Evolutionary conservation across 169 alveolate genomes (phyloP), one percentile per base, ranked within the genome.

Genomic region (Eimeria acervulina): DNA sequence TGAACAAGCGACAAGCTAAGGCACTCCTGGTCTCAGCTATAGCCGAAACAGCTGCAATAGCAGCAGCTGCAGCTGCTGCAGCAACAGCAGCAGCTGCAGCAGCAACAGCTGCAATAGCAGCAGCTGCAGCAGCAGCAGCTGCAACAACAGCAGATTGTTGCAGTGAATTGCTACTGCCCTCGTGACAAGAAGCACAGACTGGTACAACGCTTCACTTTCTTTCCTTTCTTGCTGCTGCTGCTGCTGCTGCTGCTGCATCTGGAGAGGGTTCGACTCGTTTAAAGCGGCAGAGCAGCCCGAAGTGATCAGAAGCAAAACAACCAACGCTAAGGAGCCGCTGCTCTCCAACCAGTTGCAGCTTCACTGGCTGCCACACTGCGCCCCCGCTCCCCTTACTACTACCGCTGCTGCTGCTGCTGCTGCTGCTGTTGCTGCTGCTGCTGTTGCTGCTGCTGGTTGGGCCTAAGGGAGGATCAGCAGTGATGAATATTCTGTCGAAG

Each of bases 401-500:
- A 42, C 80, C 7, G 80, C 42, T 10, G 80, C 80, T 19, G 70
- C 66, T 38, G 90, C 17, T 52, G 33, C 80, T 31, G 61, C 59
- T 15, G 33, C 51, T 1, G 80, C 80, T 19, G 80, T 42, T 19
- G 80, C 80, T 19, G 80, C 42, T 10, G 80, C 80, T 19, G 70
- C 66, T 38, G 90, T 72, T n/a, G 90, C 90, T 33, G 66, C 66
- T 13, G 66, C 66, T 55, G 66, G n/a, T 7, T 7, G n/a, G 5
- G 42, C 42, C 8, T 33, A 42, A 13, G 0, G 90, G 70, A 5
- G 66, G 72, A 72, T 81, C 90, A 26, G 90, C 19, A 26, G 68
- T 8, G n/a, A 81, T 61, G 40, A 23, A 76, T 13, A 76, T 17
- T 61, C 95, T 40, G 78, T 90, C 95, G 78, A 90, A 90, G 40